Evolutionary conservation across 352 stramenopile species (phyloP).

Genomic region (Aphanomyces stellatus): DNA sequence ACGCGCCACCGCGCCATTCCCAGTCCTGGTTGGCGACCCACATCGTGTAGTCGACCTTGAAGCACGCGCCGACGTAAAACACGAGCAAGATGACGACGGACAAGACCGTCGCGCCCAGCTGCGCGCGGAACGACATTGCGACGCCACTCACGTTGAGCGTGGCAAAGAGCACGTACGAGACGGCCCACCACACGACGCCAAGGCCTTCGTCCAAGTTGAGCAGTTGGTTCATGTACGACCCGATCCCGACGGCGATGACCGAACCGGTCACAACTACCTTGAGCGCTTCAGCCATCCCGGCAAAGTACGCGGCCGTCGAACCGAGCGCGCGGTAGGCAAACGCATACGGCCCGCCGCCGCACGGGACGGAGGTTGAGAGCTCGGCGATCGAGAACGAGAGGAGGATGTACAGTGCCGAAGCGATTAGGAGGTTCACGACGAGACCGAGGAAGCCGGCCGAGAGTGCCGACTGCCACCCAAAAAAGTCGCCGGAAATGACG

Average conservation of each 20-base stretch:
- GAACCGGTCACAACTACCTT: slow-evolving; percentile 59
- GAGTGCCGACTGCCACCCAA: slow-evolving; percentile 49
- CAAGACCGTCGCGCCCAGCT: slow-evolving; percentile 44
- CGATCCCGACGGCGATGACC: slow-evolving; percentile 53
- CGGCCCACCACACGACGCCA: slow-evolving; percentile 41
- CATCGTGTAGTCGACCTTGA: slow-evolving; percentile 44
- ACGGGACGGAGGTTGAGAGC: slow-evolving; percentile 45
- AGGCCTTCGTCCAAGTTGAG: slow-evolving; percentile 27
- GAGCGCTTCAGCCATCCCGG: slow-evolving; percentile 50
- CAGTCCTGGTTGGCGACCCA: slow-evolving; percentile 38
- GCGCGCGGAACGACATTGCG: slow-evolving; percentile 56
- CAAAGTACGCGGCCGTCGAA: slow-evolving; percentile 44
- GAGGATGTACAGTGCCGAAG: slow-evolving; percentile 53
- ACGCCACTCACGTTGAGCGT: slow-evolving; percentile 48
- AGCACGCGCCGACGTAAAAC: slow-evolving; percentile 52
- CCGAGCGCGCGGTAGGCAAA: slow-evolving; percentile 58
- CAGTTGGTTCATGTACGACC: slow-evolving; percentile 56
- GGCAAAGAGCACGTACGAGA: slow-evolving; percentile 59
- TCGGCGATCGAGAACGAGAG: slow-evolving; percentile 64
- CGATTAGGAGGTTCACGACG: slow-evolving; percentile 45
- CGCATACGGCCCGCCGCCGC: slow-evolving; percentile 47
- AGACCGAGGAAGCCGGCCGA: slow-evolving; percentile 48
- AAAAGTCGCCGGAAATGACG: slow-evolving; percentile 60
- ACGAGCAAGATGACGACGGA: slow-evolving; percentile 50
- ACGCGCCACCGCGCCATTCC: slow-evolving; percentile 40